These are phyloP conservation scores for Zasmidium cellare DNA, from an alignment of 2,329 filamentous ascomycete genomes.

Conservation along the genomic window DNA sequence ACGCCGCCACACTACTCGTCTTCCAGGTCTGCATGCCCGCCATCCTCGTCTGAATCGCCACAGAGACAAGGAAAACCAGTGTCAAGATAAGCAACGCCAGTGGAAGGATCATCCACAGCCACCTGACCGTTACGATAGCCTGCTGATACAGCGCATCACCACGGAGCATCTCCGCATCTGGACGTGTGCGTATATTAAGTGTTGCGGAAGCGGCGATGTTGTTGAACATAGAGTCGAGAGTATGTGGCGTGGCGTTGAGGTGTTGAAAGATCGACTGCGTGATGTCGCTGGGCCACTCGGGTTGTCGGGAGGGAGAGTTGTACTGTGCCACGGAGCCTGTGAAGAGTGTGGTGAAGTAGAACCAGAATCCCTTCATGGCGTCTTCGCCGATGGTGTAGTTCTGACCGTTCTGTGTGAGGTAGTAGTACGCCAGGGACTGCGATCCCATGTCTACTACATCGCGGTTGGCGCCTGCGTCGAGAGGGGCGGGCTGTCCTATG, in stretches of 20 bases:
- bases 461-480: neutral
- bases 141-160: neutral
- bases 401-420: neutral
- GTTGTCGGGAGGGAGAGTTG: neutral
- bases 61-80: neutral
- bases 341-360: neutral
- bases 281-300: neutral
- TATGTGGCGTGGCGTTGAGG: neutral
- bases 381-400: slow-evolving; percentile 3
- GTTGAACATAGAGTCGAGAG: neutral
- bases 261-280: neutral
- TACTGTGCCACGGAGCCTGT: neutral
- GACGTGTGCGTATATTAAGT: neutral
- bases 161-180: neutral
- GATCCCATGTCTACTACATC: neutral
- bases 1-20: neutral
- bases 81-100: neutral
- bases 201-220: neutral
- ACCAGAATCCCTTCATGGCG: neutral
- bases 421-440: neutral
- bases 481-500: neutral
- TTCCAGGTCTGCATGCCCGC: neutral
- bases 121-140: neutral
- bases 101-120: neutral
- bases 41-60: neutral